A percentile compares a stretch with the other conserved stretches of the same genome.
These are phyloP conservation scores for Leptomonas seymouri DNA, from an alignment of 208 protist species.

Conservation along the genomic window DNA sequence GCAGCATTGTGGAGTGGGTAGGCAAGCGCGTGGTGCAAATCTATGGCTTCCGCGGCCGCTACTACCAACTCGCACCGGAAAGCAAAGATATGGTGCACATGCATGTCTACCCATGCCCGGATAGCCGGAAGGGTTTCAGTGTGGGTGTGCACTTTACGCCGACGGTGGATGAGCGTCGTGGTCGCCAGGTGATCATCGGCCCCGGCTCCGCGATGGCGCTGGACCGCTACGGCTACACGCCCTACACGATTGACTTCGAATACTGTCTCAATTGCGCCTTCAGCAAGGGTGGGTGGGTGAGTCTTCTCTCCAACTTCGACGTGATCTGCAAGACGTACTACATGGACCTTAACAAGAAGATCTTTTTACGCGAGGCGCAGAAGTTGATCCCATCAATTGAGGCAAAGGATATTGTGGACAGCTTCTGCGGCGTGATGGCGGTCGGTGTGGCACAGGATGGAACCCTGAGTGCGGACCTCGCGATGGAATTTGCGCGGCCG, in stretches of 20 bases:
- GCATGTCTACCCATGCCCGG: constrained; percentile 81
- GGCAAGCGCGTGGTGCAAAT: constrained; percentile 69
- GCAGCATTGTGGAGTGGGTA: constrained; percentile 44
- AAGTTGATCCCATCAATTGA: constrained; percentile 76
- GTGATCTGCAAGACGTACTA: constrained; percentile 66
- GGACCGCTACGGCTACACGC: constrained; percentile 84
- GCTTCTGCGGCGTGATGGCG: constrained; percentile 79
- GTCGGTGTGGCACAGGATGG: constrained; percentile 61
- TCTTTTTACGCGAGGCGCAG: constrained; percentile 71
- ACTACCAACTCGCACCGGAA: constrained; percentile 77
- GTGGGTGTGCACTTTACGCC: constrained; percentile 89
- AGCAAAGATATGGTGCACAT: constrained; percentile 60
- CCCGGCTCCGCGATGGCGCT: constrained; percentile 75
- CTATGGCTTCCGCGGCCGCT: constrained; percentile 83
- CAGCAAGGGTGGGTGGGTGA: constrained; percentile 79
- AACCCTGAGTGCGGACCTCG: constrained; percentile 65
- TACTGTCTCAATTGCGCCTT: constrained; percentile 74
- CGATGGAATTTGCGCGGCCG: constrained; percentile 74
- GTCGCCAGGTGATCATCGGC: constrained; percentile 80
- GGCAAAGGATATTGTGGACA: constrained; percentile 67
- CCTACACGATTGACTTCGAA: constrained; percentile 73
- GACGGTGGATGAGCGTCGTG: constrained; percentile 74
- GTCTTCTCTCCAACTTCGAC: constrained; percentile 51
- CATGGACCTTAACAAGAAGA: constrained; percentile 56
- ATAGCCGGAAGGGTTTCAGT: constrained; percentile 58